These are phyloP conservation scores for Pseudoturritis turrita DNA, from an alignment of 345 rosid genomes.

Conservation along the genomic window DNA sequence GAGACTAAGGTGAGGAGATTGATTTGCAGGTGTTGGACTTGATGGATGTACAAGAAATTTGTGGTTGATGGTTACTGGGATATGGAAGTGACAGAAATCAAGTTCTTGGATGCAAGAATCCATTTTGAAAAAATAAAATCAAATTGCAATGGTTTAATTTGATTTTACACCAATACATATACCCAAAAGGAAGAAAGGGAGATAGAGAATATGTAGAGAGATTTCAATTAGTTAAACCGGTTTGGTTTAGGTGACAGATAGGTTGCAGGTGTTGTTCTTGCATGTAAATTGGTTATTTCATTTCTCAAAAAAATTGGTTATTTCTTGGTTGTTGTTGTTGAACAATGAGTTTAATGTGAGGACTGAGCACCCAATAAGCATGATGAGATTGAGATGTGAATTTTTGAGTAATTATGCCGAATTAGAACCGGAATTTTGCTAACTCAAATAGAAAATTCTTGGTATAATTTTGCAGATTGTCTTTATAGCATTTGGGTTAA, in stretches of 20 bases:
- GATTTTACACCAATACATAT: not conserved
- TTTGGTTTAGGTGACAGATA: constrained; percentile 20
- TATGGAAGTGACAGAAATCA: constrained; percentile 41
- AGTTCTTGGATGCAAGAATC: constrained; percentile 67
- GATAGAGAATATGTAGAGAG: constrained; percentile 11
- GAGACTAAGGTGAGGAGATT: constrained; percentile 41
- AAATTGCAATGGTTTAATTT: not conserved
- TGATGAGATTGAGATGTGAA: not conserved
- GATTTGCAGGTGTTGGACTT: constrained; percentile 44
- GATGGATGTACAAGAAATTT: constrained; percentile 48
- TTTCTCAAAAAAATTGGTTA: too few relatives aligned
- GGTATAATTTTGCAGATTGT: too few relatives aligned
- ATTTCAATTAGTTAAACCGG: constrained; percentile 12
- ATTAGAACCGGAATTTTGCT: too few relatives aligned
- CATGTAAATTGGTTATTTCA: not conserved
- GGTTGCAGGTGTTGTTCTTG: constrained; percentile 24
- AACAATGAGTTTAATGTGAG: not conserved
- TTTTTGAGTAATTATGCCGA: not conserved
- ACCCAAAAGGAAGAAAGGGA: not conserved
- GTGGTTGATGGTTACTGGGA: constrained; percentile 42
- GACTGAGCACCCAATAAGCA: constrained; percentile 15
- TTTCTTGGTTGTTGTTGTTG: too few relatives aligned
- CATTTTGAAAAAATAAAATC: constrained; percentile 33
- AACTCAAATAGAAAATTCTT: too few relatives aligned
- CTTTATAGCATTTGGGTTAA: too few relatives aligned